phyloP scores from a whole-genome alignment of 192 early-diverging fungal genomes.

The Phycomyces nitens region DNA sequence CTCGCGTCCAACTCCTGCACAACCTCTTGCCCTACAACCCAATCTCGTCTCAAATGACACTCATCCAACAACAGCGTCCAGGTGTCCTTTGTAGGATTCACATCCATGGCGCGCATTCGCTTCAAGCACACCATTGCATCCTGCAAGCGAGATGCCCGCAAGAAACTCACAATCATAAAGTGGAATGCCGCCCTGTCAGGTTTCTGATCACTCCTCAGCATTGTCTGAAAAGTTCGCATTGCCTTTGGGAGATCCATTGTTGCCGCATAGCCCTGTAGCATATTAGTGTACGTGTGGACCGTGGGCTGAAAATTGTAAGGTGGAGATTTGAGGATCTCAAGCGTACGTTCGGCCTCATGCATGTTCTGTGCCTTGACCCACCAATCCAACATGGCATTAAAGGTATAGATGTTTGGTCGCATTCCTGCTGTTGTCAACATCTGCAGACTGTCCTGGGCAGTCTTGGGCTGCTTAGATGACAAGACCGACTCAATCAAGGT shows the following conservation, averaged over 20 bases:
- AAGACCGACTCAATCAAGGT: slow-evolving; percentile 28
- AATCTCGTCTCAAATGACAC: slow-evolving; percentile 5
- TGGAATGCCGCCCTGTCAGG: slow-evolving; percentile 33
- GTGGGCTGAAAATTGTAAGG: slow-evolving; percentile 16
- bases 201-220: slow-evolving; percentile 14
- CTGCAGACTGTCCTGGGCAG: slow-evolving; percentile 11
- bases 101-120: slow-evolving; percentile 17
- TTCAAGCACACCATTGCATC: slow-evolving; percentile 25
- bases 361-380: slow-evolving; percentile 24
- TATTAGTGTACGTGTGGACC: slow-evolving; percentile 31
- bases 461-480: not conserved
- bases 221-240: slow-evolving; percentile 20
- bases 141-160: slow-evolving; percentile 16
- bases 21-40: slow-evolving; percentile 5
- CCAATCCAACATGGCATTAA: slow-evolving; percentile 30
- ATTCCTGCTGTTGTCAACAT: slow-evolving; percentile 7
- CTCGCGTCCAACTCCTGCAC: slow-evolving; percentile 14
- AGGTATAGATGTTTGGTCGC: slow-evolving; percentile 31
- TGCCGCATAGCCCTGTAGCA: slow-evolving; percentile 31
- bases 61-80: slow-evolving; percentile 24
- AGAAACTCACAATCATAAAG: slow-evolving; percentile 29
- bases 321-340: slow-evolving; percentile 6
- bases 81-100: slow-evolving; percentile 29
- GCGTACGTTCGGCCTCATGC: slow-evolving; percentile 18
- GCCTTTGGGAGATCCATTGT: slow-evolving; percentile 15